Base-by-base conservation (phyloP, 257 asterid genomes). In the Jacaranda copaia region DNA sequence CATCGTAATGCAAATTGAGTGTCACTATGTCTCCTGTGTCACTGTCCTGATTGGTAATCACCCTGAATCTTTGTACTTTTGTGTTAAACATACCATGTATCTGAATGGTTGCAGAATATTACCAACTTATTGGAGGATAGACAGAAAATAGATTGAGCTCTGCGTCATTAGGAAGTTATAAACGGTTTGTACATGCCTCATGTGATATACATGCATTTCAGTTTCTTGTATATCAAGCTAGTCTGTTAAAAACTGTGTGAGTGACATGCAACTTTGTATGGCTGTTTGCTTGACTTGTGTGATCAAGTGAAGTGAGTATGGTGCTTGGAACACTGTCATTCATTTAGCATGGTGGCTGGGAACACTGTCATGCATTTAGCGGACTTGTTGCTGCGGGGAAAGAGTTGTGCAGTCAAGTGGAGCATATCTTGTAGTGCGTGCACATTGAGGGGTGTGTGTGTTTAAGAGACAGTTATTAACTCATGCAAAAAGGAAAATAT, bases 31-130 rank as follows among this genome's bases (percentile, higher is more conserved):
- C 18, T 48, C 38, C 14, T 7, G 62, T 48, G 53, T 73, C 57
- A n/a, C 78, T 73, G 62, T 48, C 71, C 19, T 35, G 39, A 73
- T 25, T 45, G 14, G n/a, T 25, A 12, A 5, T 9, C 45, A 58
- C 61, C 19, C 36, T 59, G 36, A 58, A 58, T 20, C 58, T 43
- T 40, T 6, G 32, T 59, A 43, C 35, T 40, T 60, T 35, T n/a
- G 39, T 25, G 60, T 60, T 46, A 4, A 14, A 60, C 39, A 15
- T 1, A 25, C 56, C 35, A 36, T 18, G 3, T 25, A 25, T 25
- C 32, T 25, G 32, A 25, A 25, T 25, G 51, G 15, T 32, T 48
- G 35, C 35, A 49, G 15, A 11, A 48, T 48, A 13, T 25, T 48
- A 11, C 55, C 14, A 49, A 25, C 25, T 46, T 46, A 36, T 25